Evolutionary conservation across 306 rosid genomes (phyloP).

Genomic region (peach (Prunus persica)): DNA sequence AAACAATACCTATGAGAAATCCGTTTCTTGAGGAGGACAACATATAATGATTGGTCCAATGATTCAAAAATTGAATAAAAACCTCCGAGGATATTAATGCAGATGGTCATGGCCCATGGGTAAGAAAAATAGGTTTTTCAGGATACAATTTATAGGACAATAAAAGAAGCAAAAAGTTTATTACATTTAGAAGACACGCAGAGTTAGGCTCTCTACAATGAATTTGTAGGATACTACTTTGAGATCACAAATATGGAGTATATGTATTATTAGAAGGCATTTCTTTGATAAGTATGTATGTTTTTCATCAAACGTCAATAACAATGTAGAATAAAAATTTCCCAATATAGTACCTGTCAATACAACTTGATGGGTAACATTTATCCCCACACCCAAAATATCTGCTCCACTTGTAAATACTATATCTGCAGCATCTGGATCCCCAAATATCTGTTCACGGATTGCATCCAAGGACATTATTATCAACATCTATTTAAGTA

Average conservation of each 20-base stretch:
- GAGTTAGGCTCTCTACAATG: not conserved
- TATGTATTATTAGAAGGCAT: not conserved
- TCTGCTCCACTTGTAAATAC: slow-evolving; percentile 87
- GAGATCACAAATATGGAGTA: not conserved
- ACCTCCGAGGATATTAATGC: not conserved
- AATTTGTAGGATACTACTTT: not conserved
- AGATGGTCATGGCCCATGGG: not conserved
- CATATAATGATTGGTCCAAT: not conserved
- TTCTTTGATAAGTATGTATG: not conserved
- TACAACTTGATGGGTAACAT: slow-evolving; percentile 88
- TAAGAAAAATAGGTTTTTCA: too few relatives aligned
- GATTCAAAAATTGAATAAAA: not conserved
- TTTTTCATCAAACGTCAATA: not conserved
- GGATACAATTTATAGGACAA: too few relatives aligned
- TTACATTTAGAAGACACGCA: too few relatives aligned
- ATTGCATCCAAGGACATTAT: slow-evolving; percentile 1
- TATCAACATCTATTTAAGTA: not conserved
- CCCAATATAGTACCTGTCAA: slow-evolving; percentile 50
- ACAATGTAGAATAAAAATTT: not conserved
- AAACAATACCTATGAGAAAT: not conserved
- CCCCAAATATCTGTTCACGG: slow-evolving; percentile 69
- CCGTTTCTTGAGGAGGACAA: not conserved
- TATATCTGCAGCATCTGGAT: slow-evolving; percentile 94
- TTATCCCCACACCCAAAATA: slow-evolving; percentile 73
- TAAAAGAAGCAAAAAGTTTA: too few relatives aligned